Evolutionary conservation across 805 yeast species (phyloP).

Genomic region (Suhomyces emberorum): DNA sequence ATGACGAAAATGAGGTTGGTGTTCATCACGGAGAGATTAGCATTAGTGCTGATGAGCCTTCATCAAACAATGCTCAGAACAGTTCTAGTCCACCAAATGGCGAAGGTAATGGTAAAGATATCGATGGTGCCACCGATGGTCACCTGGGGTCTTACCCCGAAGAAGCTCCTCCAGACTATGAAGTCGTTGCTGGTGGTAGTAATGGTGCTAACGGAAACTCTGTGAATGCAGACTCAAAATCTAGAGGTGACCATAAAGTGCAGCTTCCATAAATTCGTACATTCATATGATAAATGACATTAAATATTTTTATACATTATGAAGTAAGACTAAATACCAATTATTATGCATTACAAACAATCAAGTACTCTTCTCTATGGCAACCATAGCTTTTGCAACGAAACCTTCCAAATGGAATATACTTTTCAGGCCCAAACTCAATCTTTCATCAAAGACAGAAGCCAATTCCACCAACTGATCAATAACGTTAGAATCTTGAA

Average conservation of each 20-base stretch:
- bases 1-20: conserved; percentile 15
- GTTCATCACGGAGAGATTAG: not conserved
- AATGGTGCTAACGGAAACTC: not conserved
- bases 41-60: not conserved
- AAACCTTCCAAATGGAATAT: conserved; percentile 96
- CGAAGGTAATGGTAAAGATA: not conserved
- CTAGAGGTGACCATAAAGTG: conserved; percentile 29
- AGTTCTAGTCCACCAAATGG: not conserved
- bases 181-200: conserved; percentile 19
- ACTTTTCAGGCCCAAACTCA: conserved; percentile 81
- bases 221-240: conserved; percentile 9
- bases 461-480: conserved; percentile 55
- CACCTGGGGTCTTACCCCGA: no score
- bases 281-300: not conserved
- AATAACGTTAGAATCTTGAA: conserved; percentile 27
- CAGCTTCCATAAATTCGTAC: conserved; percentile 15
- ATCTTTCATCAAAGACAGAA: conserved; percentile 76
- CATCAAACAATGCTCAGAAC: not conserved
- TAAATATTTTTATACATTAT: not conserved
- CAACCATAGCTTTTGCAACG: conserved; percentile 82
- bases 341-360: not conserved
- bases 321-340: not conserved
- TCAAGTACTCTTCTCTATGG: conserved; percentile 42
- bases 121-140: no score
- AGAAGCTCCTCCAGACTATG: conserved; percentile 20